Evolutionary conservation across 2,329 filamentous ascomycete species (phyloP).

Genomic region (Corinectria fuckeliana): DNA sequence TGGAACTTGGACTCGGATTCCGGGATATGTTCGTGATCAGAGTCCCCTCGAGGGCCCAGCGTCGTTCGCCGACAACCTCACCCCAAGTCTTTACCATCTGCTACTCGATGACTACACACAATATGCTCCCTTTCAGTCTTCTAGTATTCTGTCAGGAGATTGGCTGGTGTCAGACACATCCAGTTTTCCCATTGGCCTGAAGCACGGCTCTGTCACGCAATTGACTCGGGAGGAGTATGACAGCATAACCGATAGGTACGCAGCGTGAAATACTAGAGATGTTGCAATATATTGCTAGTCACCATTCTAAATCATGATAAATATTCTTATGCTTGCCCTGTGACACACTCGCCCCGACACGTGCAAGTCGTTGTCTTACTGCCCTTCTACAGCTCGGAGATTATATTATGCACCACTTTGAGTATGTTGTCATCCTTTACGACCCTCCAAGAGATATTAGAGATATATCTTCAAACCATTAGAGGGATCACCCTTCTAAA

Average conservation of each 20-base stretch:
- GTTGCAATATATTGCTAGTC: background rate
- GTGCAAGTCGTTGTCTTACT: no score
- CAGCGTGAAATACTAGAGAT: background rate
- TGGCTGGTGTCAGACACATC: conserved; percentile 44
- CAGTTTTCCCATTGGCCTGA: conserved; percentile 51
- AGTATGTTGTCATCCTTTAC: no score
- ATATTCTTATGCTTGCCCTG: no score
- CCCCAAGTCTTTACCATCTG: conserved; percentile 46
- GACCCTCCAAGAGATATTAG: no score
- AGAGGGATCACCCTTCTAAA: no score
- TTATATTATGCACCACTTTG: no score
- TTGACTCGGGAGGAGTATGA: conserved; percentile 50
- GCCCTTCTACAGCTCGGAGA: no score
- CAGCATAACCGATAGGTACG: conserved; percentile 34
- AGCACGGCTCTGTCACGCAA: conserved; percentile 56
- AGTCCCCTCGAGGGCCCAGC: conserved; percentile 46
- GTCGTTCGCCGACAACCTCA: conserved; percentile 46
- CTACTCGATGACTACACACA: conserved; percentile 52
- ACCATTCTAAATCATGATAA: background rate
- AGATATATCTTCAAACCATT: no score
- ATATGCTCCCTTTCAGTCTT: conserved; percentile 54
- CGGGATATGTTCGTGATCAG: conserved; percentile 42
- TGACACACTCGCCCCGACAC: no score
- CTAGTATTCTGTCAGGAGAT: conserved; percentile 41
- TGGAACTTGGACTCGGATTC: conserved; percentile 53